These are phyloP conservation scores for Citrus sp. DNA, from an alignment of 345 rosid species.

Conservation along the genomic window DNA sequence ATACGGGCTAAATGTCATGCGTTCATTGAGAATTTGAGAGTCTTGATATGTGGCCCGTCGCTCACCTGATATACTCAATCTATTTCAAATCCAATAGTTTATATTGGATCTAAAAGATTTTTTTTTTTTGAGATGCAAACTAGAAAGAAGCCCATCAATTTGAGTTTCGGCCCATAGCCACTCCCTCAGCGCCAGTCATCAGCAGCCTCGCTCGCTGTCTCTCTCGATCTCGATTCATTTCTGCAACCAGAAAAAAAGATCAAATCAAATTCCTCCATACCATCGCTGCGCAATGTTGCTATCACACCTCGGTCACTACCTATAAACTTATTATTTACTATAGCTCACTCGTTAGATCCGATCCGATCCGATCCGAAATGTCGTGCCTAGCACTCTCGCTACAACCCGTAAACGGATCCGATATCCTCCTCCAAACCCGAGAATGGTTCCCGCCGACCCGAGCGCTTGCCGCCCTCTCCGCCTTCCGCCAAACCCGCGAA, in stretches of 20 bases:
- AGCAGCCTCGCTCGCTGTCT: no score
- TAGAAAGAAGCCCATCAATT: no score
- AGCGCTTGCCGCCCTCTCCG: conserved; percentile 86
- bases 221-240: not conserved
- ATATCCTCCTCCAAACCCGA: conserved; percentile 85
- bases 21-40: no score
- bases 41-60: no score
- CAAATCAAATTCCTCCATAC: not conserved
- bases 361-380: conserved; percentile 31
- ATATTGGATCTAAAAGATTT: no score
- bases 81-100: no score
- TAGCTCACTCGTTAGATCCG: not conserved
- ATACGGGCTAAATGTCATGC: no score
- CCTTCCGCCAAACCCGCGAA: conserved; percentile 89
- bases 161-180: not conserved
- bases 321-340: no score
- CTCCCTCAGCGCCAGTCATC: not conserved
- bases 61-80: no score
- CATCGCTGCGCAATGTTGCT: not conserved
- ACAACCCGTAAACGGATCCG: conserved; percentile 84
- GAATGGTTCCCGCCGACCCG: conserved; percentile 96
- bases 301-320: not conserved
- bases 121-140: no score
- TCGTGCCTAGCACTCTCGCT: conserved; percentile 88
- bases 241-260: not conserved